Conservation (phyloP, 176 grass and related monocot species). For the Coix lacrymajobi region DNA sequence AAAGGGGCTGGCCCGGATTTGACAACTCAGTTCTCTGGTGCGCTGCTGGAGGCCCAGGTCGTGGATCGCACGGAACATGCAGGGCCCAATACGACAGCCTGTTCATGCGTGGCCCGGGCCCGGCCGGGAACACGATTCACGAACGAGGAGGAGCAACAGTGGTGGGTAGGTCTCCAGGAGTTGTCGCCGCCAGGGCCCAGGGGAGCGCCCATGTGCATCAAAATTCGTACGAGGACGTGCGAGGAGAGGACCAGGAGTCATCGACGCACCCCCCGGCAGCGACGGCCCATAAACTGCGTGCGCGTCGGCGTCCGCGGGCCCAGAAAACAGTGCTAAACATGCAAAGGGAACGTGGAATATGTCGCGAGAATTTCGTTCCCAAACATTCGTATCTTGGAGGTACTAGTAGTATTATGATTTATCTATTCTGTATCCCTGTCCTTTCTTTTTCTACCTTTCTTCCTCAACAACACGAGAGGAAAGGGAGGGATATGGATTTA, state of each 20-base stretch:
- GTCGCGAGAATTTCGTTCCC: no score
- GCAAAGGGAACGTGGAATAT: no score
- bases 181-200: no score
- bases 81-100: slow-evolving; percentile 26
- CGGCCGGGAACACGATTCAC: background rate
- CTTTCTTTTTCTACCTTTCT: no score
- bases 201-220: no score
- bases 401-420: no score
- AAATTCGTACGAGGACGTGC: background rate
- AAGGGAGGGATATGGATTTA: no score
- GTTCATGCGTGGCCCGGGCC: background rate
- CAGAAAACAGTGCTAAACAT: background rate
- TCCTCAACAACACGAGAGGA: no score
- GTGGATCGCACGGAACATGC: background rate
- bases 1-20: slow-evolving; percentile 12
- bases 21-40: background rate
- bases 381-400: no score
- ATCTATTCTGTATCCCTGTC: no score
- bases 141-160: background rate
- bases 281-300: background rate
- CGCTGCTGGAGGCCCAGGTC: slow-evolving; percentile 12
- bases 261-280: background rate
- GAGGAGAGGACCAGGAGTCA: background rate
- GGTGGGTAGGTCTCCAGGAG: no score
- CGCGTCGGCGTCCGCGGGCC: background rate